These are phyloP conservation scores for Phytophthora colocasiae DNA, from an alignment of 352 stramenopile genomes.

Conservation along the genomic window DNA sequence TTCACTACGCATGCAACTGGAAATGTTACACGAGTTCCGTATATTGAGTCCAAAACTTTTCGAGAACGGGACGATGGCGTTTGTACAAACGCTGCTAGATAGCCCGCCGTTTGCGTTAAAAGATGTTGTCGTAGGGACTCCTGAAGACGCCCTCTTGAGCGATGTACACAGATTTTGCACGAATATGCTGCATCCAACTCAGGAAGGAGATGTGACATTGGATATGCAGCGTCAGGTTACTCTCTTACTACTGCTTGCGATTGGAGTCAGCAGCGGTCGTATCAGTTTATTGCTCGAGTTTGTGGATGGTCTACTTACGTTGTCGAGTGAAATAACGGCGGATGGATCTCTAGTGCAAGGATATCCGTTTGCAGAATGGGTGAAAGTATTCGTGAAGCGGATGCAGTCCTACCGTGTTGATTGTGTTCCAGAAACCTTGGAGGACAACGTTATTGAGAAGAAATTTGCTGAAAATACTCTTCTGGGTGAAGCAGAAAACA, in stretches of 20 bases:
- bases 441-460: conserved; percentile 49
- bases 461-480: conserved; percentile 58
- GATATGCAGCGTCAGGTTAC: conserved; percentile 41
- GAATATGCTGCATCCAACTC: conserved; percentile 36
- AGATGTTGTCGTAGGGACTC: conserved; percentile 17
- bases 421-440: conserved; percentile 59
- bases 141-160: conserved; percentile 48
- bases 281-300: conserved; percentile 65
- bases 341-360: conserved; percentile 18
- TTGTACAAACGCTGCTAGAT: conserved; percentile 66
- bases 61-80: conserved; percentile 52
- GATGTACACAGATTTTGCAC: conserved; percentile 63
- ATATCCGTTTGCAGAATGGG: conserved; percentile 47
- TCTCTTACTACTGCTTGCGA: conserved; percentile 56
- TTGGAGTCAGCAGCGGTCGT: conserved; percentile 67
- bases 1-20: conserved; percentile 71
- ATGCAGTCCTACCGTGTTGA: conserved; percentile 67
- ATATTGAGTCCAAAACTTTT: conserved; percentile 50
- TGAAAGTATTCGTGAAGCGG: conserved; percentile 44
- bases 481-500: conserved; percentile 20
- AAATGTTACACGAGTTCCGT: conserved; percentile 72
- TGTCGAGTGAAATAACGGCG: conserved; percentile 6
- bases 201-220: conserved; percentile 4
- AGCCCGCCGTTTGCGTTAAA: conserved; percentile 64
- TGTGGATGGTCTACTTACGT: conserved; percentile 34